Evolutionary conservation across 2,329 filamentous ascomycete genomes (phyloP), one percentile per base, ranked within the genome.

Genomic region (Paraconiothyrium brasiliense): DNA sequence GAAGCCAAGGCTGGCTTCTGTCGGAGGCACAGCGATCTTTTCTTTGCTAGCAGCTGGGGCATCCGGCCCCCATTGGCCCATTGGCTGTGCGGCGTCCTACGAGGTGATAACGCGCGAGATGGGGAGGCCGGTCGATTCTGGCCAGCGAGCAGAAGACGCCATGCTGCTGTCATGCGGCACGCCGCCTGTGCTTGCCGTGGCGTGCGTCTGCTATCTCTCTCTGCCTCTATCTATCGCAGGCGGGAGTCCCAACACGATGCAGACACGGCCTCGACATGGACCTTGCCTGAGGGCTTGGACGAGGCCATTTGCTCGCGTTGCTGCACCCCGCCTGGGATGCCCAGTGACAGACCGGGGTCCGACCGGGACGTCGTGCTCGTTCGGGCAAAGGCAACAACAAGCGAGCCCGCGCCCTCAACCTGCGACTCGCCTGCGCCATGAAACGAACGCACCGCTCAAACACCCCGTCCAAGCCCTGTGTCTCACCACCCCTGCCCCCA

Each of bases 401-500:
- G 27, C 27, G 16, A 24, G 27, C 27, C 16, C 47, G 30, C 44
- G n/a, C 32, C 16, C 10, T 56, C 43, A 56, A 56, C 30, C 54
- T 56, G 41, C 43, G 54, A 56, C 54, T 56, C 54, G 54, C n/a
- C 54, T 47, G n/a, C 24, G 11, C 41, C 32, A 5, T 56, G 41
- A 48, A 47, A 47, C 43, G 54, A 56, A 56, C 43, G 43, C 54
- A 47, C 54, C 54, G n/a, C 51, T 56, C 54, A 56, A 47, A 56
- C 54, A 56, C n/a, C 39, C 39, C 39, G 39, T 41, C 39, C 39
- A 41, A 41, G 10, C 54, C 41, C 16, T 11, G 10, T 20, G 52
- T 55, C 52, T 46, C 52, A 30, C 39, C 6, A 34, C 52, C 52
- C 52, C 52, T 32, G 52, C 37, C 11, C 37, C 51, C 27, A 34